Percentiles rank a stretch among this genome's conserved stretches.
Conservation (phyloP, 1,284 basidiomycete genomes). For the Puccinia triticina region DNA sequence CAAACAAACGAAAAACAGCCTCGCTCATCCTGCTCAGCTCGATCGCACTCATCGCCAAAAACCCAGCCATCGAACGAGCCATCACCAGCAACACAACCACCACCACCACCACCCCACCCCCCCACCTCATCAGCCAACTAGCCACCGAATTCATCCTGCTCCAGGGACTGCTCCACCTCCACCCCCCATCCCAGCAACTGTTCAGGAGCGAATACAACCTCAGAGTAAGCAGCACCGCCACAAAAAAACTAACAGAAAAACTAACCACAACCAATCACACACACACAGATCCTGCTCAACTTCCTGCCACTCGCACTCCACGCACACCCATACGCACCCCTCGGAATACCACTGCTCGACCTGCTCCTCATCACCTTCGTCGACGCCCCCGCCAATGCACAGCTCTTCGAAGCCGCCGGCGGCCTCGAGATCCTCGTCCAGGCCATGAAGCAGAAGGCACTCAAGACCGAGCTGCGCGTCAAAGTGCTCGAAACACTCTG, state of each 20-base stretch:
- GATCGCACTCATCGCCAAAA: slow-evolving; percentile 1
- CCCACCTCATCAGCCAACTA: slow-evolving; percentile 8
- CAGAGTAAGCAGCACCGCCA: not conserved
- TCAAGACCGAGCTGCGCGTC: slow-evolving; percentile 33
- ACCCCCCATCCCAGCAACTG: slow-evolving; percentile 36
- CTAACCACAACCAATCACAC: not conserved
- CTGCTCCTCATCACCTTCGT: slow-evolving; percentile 34
- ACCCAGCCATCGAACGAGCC: not conserved
- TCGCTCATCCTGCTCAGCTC: slow-evolving; percentile 23
- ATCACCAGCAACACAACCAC: not conserved
- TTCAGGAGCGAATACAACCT: slow-evolving; percentile 42
- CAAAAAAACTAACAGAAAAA: not conserved
- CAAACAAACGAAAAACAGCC: slow-evolving; percentile 13
- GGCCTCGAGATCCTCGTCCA: slow-evolving; percentile 46
- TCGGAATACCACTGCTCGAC: slow-evolving; percentile 40
- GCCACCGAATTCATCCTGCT: not conserved
- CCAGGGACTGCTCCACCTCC: slow-evolving; percentile 41
- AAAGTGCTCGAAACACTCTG: slow-evolving; percentile 49
- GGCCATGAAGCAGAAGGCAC: slow-evolving; percentile 40
- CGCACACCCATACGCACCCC: not conserved
- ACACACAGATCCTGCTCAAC: slow-evolving; percentile 24
- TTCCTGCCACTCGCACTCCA: slow-evolving; percentile 23
- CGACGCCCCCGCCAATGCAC: slow-evolving; percentile 28
- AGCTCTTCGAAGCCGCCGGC: slow-evolving; percentile 44
- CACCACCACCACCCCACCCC: not conserved